Base-by-base conservation (phyloP, 805 yeast species). In the Yueomyces sp. region DNA sequence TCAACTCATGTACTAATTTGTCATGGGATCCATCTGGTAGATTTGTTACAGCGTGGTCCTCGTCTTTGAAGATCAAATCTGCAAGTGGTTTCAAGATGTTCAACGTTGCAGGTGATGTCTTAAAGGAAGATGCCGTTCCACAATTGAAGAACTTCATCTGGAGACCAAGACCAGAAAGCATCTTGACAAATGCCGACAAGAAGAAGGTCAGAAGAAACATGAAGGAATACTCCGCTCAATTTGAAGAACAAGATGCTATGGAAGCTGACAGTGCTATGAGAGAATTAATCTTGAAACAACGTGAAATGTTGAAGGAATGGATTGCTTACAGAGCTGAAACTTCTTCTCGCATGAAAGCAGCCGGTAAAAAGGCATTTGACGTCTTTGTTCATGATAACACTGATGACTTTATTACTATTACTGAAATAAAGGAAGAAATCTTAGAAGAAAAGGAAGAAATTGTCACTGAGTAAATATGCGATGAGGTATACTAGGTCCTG, bases 11-110 rank as follows among this genome's bases (percentile, higher is more conserved):
- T 66, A 82, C 95, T 42, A 84, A 82, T 60, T 59, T 87, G 48
- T 70, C 79, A 43, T 92, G 98, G 98, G 98, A 92, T 65, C 90
- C 95, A 46, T 81, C 95, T 42, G 98, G 98, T 53, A 76, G 97
- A 66, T 87, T 72, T 62, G 70, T 90, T 43, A 81, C 90, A 41
- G 85, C 82, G 26, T 84, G 90, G 85, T 85, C 96, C 5, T 82
- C 95, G 26, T 62, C 75, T 39, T 81, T 94, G 85, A 76, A 82
- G 53, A 92, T 84, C 57, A 74, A 79, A 55, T 72, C 84, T 49
- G 95, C 85, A 59, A 86, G 88, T 56, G 98, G 98, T 50, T 92
- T 79, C 76, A 85, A 77, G 63, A 67, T 92, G 50, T 88, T 72
- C 67, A 94, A 87, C 62, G 73, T 85, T 63, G 80, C 83, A 41